A percentile compares a stretch with the other conserved stretches of the same genome.
These are phyloP conservation scores for Gillenia trifoliata DNA, from an alignment of 306 rosid species.

Conservation along the genomic window DNA sequence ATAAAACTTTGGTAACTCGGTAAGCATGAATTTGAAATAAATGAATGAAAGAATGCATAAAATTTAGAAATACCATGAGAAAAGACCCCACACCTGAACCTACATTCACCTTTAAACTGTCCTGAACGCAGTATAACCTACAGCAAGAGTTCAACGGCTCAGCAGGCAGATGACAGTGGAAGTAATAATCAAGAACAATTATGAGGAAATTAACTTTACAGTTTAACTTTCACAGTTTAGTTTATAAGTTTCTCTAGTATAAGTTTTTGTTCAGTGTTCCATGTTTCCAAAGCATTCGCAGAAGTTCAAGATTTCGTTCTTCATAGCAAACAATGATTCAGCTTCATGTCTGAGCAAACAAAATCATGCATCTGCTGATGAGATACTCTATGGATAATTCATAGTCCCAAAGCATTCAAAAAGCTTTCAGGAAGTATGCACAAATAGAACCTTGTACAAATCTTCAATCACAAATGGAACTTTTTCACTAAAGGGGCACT, in stretches of 20 bases:
- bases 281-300: not conserved
- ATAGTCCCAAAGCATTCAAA: not conserved
- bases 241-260: not conserved
- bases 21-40: not conserved
- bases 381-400: not conserved
- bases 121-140: constrained; percentile 71
- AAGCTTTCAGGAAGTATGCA: too few species aligned
- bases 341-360: not conserved
- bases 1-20: not conserved
- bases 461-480: not conserved
- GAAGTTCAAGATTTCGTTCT: not conserved
- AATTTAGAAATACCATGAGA: constrained; percentile 18
- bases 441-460: not conserved
- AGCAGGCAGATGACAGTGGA: constrained; percentile 7
- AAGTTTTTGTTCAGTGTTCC: not conserved
- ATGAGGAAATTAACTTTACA: not conserved
- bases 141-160: constrained; percentile 28
- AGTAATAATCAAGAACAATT: not conserved
- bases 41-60: not conserved
- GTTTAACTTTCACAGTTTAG: not conserved
- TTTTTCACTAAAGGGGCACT: too few species aligned
- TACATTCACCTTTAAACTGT: constrained; percentile 81
- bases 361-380: not conserved
- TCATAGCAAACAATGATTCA: not conserved
- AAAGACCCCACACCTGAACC: constrained; percentile 62